Base-by-base conservation (phyloP, 164 flowering plant species). In the Chimonanthus praecox region DNA sequence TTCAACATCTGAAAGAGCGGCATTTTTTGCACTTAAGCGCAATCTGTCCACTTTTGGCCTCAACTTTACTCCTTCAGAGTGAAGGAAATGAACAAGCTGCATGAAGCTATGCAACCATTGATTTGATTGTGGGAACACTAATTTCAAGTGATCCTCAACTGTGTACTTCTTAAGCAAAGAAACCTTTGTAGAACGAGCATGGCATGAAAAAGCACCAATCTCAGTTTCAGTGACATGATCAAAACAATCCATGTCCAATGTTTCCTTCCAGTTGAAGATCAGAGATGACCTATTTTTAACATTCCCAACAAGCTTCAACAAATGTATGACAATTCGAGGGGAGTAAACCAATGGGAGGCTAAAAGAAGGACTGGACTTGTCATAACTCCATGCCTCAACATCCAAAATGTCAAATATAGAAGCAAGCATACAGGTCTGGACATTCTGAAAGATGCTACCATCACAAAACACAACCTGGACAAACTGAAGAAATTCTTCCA, bases 401-500 rank as follows among this genome's bases (percentile, higher is more conserved):
- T 86, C 89, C 82, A 89, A 80, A 79, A 77, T 84, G 61, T 78
- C 85, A 79, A 93, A 77, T 54, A 89, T 72, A 47, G 90, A 87
- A 83, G 97, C 96, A 72, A 86, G 58, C 11, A 90, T 78, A 71
- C 90, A 91, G 72, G 90, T 89, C 83, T 84, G 92, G 46, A 95
- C 75, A 80, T 90, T 95, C 73, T 79, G 87, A 73, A 82, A 86
- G 70, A 88, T 75, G 69, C 74, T 76, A 71, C 82, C 82, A 73
- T 82, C 86, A 77, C 88, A 78, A 79, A 86, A 87, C 61, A 88
- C 78, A 78, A 74, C 76, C 73, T 83, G 89, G 60, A 86, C 85
- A 74, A 89, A 83, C 67, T 80, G 85, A 83, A 95, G 87, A 81
- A 91, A 95, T 74, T 88, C 97, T 79, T 92, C 98, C 87, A 93